Evolutionary conservation across 192 early-diverging fungal genomes (phyloP).

Genomic region (Linnemannia zychae): DNA sequence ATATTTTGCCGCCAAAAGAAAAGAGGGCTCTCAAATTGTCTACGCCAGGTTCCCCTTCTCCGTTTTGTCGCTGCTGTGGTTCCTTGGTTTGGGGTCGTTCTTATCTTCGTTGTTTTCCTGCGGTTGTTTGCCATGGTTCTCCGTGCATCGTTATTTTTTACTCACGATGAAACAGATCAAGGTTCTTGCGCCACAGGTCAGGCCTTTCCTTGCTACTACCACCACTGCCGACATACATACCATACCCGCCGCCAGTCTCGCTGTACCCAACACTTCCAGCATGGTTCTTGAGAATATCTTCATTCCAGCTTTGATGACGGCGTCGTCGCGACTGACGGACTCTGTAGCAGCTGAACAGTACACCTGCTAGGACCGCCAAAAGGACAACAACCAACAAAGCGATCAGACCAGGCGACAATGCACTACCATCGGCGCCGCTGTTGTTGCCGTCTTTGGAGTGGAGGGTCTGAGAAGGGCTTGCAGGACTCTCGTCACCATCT

Average conservation of each 20-base stretch:
- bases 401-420: slow-evolving; percentile 34
- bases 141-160: too few species aligned
- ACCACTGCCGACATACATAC: slow-evolving; percentile 29
- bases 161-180: slow-evolving; percentile 49
- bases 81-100: background rate
- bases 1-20: background rate
- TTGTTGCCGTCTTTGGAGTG: background rate
- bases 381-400: slow-evolving; percentile 13
- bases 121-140: too few species aligned
- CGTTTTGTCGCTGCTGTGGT: background rate
- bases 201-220: slow-evolving; percentile 26
- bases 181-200: slow-evolving; percentile 44
- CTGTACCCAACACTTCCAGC: slow-evolving; percentile 43
- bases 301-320: slow-evolving; percentile 36
- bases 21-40: background rate
- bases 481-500: background rate
- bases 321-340: slow-evolving; percentile 26
- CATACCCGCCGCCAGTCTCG: slow-evolving; percentile 36
- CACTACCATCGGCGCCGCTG: background rate
- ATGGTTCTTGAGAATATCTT: slow-evolving; percentile 48
- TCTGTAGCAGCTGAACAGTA: slow-evolving; percentile 39
- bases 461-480: background rate
- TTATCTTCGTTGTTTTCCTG: background rate
- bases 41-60: background rate
- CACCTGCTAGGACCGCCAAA: slow-evolving; percentile 10